phyloP scores from a whole-genome alignment of 257 asterid genomes.

The Pogostemon cablin region DNA sequence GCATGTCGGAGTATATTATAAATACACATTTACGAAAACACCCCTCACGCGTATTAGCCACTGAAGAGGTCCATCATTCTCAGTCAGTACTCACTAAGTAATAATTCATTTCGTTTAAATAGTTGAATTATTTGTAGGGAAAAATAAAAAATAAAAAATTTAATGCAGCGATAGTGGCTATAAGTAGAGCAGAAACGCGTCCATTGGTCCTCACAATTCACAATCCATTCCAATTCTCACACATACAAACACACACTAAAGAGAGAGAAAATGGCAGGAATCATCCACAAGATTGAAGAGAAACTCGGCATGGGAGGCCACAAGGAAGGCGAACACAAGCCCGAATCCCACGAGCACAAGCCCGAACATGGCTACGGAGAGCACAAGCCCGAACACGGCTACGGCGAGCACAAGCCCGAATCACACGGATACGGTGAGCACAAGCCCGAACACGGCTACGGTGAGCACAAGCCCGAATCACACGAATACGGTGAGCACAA shows the following conservation, averaged over 20 bases:
- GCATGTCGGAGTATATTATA: too few species aligned
- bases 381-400: constrained; percentile 34
- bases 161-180: background rate
- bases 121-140: too few species aligned
- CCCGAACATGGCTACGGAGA: constrained; percentile 38
- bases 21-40: too few species aligned
- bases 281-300: constrained; percentile 72
- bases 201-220: background rate
- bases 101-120: too few species aligned
- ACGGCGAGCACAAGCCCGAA: constrained; percentile 32
- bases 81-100: too few species aligned
- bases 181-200: background rate
- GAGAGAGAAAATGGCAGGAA: constrained; percentile 60
- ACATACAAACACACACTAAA: background rate
- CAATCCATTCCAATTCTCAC: background rate
- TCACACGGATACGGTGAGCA: constrained; percentile 32
- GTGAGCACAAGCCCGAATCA: constrained; percentile 26
- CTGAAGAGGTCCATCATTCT: too few species aligned
- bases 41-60: too few species aligned
- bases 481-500: constrained; percentile 25
- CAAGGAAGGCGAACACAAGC: constrained; percentile 48
- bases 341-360: constrained; percentile 38
- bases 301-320: constrained; percentile 63
- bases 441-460: constrained; percentile 32
- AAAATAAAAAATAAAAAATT: too few species aligned